Evolutionary conservation across 1,284 basidiomycete species (phyloP).

Genomic region (Trametes versicolor): DNA sequence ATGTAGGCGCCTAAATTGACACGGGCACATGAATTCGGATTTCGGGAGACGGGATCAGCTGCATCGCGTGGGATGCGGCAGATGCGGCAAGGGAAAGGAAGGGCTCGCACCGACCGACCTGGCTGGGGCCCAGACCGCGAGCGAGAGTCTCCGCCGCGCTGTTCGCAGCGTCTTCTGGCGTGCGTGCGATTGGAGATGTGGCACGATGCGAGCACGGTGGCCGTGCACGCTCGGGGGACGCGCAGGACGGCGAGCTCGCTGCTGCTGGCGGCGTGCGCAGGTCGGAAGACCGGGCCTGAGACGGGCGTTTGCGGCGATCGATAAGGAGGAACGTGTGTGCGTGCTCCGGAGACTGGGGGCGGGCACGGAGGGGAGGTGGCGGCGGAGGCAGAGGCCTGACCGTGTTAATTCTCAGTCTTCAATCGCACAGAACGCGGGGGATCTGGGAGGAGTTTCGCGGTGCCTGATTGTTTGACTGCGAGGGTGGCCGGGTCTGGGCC

Average conservation of each 20-base stretch:
- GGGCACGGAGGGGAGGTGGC: conserved; percentile 8
- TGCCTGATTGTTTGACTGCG: conserved; percentile 38
- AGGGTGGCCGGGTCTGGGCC: conserved; percentile 31
- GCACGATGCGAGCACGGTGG: conserved; percentile 9
- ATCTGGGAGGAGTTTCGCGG: conserved; percentile 30
- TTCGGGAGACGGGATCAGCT: background rate
- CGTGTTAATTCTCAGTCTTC: background rate
- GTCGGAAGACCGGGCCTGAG: conserved; percentile 18
- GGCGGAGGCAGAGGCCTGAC: background rate
- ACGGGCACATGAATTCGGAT: conserved; percentile 11
- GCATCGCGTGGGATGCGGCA: conserved; percentile 17
- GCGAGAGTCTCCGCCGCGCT: conserved; percentile 10
- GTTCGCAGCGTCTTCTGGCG: conserved; percentile 9
- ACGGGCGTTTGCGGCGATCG: conserved; percentile 29
- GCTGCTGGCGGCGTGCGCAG: background rate
- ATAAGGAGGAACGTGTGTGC: conserved; percentile 32
- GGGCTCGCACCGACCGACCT: conserved; percentile 16
- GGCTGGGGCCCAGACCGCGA: conserved; percentile 20
- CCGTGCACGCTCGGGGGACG: background rate
- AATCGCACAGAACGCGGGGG: background rate
- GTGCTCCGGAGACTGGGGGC: conserved; percentile 17
- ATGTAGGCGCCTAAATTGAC: background rate
- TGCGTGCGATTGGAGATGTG: background rate
- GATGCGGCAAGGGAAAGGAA: conserved; percentile 12
- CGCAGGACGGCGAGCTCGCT: background rate